These are phyloP conservation scores for Fragaria ananassa DNA, from an alignment of 306 rosid genomes.

Conservation along the genomic window DNA sequence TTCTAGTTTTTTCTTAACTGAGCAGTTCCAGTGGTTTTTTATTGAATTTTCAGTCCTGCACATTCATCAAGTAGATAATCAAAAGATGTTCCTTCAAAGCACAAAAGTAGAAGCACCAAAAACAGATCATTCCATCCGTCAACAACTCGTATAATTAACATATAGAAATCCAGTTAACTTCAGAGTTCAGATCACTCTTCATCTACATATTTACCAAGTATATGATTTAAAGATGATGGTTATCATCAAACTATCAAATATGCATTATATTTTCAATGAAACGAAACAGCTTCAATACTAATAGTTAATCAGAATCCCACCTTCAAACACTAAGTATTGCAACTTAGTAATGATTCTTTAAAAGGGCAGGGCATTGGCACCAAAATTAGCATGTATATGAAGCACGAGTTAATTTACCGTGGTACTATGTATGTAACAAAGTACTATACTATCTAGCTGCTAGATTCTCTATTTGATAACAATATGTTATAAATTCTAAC, in stretches of 20 bases:
- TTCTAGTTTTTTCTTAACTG: conserved; percentile 30
- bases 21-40: conserved; percentile 47
- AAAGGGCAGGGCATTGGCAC: background rate
- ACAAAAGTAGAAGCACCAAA: background rate
- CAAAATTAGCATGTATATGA: background rate
- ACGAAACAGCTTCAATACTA: background rate
- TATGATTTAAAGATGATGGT: background rate
- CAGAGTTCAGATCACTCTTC: background rate
- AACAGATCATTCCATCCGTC: no score
- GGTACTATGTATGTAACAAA: background rate
- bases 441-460: background rate
- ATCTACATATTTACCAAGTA: background rate
- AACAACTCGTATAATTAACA: no score
- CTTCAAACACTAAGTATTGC: background rate
- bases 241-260: background rate
- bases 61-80: background rate
- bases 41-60: conserved; percentile 48
- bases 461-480: background rate
- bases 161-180: background rate
- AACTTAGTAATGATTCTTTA: background rate
- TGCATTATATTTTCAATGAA: background rate
- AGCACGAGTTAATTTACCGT: background rate
- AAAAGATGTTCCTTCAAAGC: background rate
- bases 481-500: conserved; percentile 4
- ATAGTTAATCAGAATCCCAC: background rate